Evolutionary conservation across 1,284 basidiomycete genomes (phyloP), one percentile per base, ranked within the genome.

Genomic region (Inonotus hispidus): DNA sequence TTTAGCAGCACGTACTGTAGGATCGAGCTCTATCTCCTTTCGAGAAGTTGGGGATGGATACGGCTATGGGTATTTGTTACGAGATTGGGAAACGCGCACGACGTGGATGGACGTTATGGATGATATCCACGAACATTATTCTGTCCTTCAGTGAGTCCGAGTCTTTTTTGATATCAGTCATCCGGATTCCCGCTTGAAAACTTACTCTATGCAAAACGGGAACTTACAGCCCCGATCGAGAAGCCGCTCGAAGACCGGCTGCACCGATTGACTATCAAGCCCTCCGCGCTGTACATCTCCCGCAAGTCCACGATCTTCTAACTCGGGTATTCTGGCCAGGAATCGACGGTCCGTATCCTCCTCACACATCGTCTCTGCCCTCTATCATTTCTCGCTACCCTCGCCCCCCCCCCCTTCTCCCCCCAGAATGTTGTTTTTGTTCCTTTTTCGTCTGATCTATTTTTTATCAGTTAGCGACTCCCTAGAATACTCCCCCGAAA

Each of bases 81-180:
- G 85, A 16, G 88, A 91, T 70, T 91, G 88, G 88, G 83, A 87
- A 67, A 82, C 81, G 1, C 72, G 72, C 43, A 73, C 86, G 2
- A 82, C 86, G 0, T 92, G 90, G 90, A 85, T 85, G 79, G 73
- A 79, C 38, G 78, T 92, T 43, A 87, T 90, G 85, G 70, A 72
- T 32, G 88, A 92, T 65, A 77, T 92, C 50, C 76, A 80, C 55
- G 81, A 80, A 3, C 88, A 91, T 72, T 79, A 84, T 67, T 67
- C 70, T 1, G 69, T 88, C 19, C 73, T 79, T 47, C 82, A 85
- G 88, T 90, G 66, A 63, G 82, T 71, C 14, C 10, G 14, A 25
- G 11, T 14, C 23, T n/a, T 8, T 27, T 35, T 29, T 29, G 49
- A 56, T 65, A 66, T 19, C 21, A 56, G 58, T 37, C 37, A 11